Conservation (phyloP, 768 basidiomycete species). For the Russula lepida region DNA sequence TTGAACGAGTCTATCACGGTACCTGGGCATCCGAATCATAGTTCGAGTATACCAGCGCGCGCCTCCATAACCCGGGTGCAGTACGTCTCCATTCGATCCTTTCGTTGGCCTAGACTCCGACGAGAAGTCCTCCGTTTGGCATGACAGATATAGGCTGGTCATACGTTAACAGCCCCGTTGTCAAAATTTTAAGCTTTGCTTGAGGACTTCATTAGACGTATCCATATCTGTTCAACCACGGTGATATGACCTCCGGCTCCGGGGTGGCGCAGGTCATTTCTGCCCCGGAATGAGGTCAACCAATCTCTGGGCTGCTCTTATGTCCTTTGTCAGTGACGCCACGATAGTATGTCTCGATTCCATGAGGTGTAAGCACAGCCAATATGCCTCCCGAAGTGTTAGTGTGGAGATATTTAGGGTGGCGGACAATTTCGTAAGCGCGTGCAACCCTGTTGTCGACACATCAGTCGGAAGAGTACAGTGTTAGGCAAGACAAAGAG, state of each 20-base stretch:
- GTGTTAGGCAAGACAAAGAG: neutral
- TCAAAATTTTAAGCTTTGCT: too few relatives aligned
- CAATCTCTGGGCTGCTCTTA: neutral
- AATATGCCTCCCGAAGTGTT: neutral
- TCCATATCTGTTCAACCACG: neutral
- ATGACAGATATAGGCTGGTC: too few relatives aligned
- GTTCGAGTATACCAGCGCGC: too few relatives aligned
- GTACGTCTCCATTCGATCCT: too few relatives aligned
- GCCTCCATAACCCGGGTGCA: too few relatives aligned
- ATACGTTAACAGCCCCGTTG: too few relatives aligned
- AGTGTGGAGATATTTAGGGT: neutral
- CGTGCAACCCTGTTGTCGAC: neutral
- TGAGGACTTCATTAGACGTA: too few relatives aligned
- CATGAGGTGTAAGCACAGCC: neutral
- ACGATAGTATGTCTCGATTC: neutral
- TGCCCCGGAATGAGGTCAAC: neutral
- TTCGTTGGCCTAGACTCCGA: too few relatives aligned
- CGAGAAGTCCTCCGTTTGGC: too few relatives aligned
- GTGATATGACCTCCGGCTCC: neutral
- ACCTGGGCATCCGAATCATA: too few relatives aligned
- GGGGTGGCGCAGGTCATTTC: neutral
- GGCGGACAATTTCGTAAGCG: neutral
- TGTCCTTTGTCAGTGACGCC: too few relatives aligned
- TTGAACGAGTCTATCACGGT: too few relatives aligned
- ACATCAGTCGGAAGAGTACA: neutral